phyloP scores from a whole-genome alignment of 331 rosid genomes.

The Saraca asoca region DNA sequence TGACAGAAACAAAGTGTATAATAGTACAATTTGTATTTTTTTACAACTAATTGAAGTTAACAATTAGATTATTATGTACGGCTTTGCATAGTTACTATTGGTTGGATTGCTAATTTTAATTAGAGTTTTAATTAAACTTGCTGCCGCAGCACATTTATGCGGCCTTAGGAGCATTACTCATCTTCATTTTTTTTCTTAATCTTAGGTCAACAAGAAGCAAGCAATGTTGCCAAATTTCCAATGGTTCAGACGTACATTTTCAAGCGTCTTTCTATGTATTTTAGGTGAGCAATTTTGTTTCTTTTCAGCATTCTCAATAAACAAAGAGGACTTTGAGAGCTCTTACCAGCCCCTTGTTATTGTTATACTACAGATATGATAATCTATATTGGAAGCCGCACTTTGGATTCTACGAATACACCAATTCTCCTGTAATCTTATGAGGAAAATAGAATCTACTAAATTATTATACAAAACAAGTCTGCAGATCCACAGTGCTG shows the following conservation, averaged over 20 bases:
- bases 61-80: conserved; percentile 14
- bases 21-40: conserved; percentile 1
- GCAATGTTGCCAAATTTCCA: too few species aligned
- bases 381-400: too few species aligned
- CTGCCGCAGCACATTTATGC: conserved; percentile 45
- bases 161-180: conserved; percentile 8
- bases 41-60: conserved; percentile 30
- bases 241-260: conserved; percentile 9
- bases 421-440: background rate
- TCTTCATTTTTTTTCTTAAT: too few species aligned
- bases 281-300: conserved; percentile 37
- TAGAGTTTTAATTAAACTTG: conserved; percentile 17
- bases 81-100: conserved; percentile 9
- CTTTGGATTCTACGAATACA: background rate
- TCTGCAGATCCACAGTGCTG: background rate
- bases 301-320: conserved; percentile 12
- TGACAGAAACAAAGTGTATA: conserved; percentile 41
- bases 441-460: background rate
- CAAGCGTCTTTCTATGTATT: conserved; percentile 37
- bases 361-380: too few species aligned
- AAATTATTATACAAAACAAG: background rate
- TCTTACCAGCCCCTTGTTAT: background rate
- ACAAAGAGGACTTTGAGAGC: conserved; percentile 19
- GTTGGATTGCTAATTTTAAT: conserved; percentile 1
- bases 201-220: too few species aligned